Percentiles rank a stretch among this genome's conserved stretches.
Conservation (phyloP, 345 rosid genomes). For the Citrus hindsii region DNA sequence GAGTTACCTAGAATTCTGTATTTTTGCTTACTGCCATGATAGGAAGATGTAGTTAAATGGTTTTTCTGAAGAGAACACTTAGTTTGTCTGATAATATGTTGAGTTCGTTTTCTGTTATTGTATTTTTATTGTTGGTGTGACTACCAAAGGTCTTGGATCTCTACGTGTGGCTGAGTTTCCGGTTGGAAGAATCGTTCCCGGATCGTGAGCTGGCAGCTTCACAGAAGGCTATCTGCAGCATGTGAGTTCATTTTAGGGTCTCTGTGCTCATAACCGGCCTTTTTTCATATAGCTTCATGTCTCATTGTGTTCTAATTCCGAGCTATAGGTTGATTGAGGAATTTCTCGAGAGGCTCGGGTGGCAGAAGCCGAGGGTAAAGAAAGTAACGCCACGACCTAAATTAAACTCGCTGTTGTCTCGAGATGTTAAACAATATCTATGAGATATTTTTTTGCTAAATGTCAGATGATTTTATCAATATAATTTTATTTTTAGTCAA, state of each 20-base stretch:
- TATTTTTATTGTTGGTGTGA: slow-evolving; percentile 7
- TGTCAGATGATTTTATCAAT: no score
- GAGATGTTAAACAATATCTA: slow-evolving; percentile 1
- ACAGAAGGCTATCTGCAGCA: slow-evolving; percentile 70
- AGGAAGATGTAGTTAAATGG: not conserved
- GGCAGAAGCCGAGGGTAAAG: slow-evolving; percentile 36
- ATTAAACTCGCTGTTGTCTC: slow-evolving; percentile 16
- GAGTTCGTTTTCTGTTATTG: not conserved
- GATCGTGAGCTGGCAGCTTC: slow-evolving; percentile 76
- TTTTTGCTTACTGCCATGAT: not conserved
- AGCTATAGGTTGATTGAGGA: slow-evolving; percentile 78
- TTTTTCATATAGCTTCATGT: not conserved
- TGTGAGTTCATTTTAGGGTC: slow-evolving; percentile 43
- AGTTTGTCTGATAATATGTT: no score
- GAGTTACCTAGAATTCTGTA: not conserved
- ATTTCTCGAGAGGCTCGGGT: slow-evolving; percentile 59
- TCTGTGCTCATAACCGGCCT: not conserved
- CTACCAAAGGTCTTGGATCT: slow-evolving; percentile 75
- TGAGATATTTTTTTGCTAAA: not conserved
- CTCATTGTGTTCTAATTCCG: not conserved
- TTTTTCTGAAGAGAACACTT: not conserved
- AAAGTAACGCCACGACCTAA: slow-evolving; percentile 7
- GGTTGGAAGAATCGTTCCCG: slow-evolving; percentile 78
- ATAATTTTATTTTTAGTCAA: no score
- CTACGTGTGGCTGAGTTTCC: slow-evolving; percentile 90